Percentiles rank a stretch among this genome's conserved stretches.
phyloP scores from a whole-genome alignment of 2,329 filamentous ascomycete species.

The Fusarium sp. region DNA sequence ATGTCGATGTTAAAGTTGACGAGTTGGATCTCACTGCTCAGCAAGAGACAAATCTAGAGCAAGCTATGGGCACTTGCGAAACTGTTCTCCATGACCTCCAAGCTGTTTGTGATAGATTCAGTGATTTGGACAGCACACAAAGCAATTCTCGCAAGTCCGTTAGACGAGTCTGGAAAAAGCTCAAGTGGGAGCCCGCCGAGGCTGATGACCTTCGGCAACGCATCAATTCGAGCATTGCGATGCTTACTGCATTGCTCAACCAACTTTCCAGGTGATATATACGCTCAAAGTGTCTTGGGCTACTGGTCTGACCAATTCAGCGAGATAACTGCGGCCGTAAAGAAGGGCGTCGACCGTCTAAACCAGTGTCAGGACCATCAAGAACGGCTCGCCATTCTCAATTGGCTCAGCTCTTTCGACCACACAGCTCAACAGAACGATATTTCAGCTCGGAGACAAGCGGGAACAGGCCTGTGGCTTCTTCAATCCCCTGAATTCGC shows the following conservation, averaged over 20 bases:
- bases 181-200: background rate
- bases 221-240: rapidly evolving
- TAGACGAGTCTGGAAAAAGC: background rate
- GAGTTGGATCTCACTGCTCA: background rate
- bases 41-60: rapidly evolving
- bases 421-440: rapidly evolving
- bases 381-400: background rate
- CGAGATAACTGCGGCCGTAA: background rate
- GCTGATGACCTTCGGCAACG: background rate
- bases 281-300: no score
- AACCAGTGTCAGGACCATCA: background rate
- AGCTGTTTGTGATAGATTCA: background rate
- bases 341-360: background rate
- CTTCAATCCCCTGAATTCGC: rapidly evolving
- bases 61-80: background rate
- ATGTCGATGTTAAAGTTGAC: background rate
- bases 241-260: rapidly evolving
- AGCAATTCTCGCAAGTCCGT: background rate
- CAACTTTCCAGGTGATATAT: background rate
- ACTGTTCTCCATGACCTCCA: background rate
- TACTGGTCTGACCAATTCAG: background rate
- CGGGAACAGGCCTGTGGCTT: rapidly evolving
- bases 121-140: rapidly evolving
- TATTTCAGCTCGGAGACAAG: rapidly evolving
- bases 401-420: background rate